Evolutionary conservation across 1,139 yeast genomes (phyloP).

Genomic region (Pichia sp.): DNA sequence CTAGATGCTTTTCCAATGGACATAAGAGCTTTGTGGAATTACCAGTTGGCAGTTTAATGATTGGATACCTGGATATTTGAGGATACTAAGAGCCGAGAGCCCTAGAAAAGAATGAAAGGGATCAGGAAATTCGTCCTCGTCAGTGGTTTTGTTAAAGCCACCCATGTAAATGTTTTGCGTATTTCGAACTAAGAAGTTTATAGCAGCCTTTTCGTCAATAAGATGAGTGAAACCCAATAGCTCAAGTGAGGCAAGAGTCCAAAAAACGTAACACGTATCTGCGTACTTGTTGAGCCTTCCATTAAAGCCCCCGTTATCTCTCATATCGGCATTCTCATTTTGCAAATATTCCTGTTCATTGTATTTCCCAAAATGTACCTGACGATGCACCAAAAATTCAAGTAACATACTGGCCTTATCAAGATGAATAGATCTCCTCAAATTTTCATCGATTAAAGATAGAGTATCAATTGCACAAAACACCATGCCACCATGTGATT

Average conservation of each 20-base stretch:
- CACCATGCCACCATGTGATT: slow-evolving; percentile 84
- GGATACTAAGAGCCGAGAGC: slow-evolving; percentile 50
- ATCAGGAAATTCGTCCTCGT: slow-evolving; percentile 51
- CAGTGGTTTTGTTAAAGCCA: slow-evolving; percentile 70
- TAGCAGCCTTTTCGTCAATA: slow-evolving; percentile 38
- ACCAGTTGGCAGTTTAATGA: slow-evolving; percentile 30
- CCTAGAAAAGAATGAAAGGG: slow-evolving; percentile 66
- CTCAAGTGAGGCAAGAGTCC: slow-evolving; percentile 66
- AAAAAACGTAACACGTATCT: slow-evolving; percentile 91
- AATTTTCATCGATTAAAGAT: slow-evolving; percentile 36
- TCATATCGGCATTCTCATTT: slow-evolving; percentile 38
- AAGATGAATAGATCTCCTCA: neutral
- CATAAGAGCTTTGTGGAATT: slow-evolving; percentile 24
- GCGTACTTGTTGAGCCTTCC: slow-evolving; percentile 82
- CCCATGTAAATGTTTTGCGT: slow-evolving; percentile 70
- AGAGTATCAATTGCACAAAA: slow-evolving; percentile 78
- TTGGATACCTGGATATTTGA: slow-evolving; percentile 24
- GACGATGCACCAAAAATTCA: slow-evolving; percentile 63
- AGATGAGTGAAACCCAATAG: slow-evolving; percentile 37
- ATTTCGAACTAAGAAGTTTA: slow-evolving; percentile 45
- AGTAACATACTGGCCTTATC: slow-evolving; percentile 35
- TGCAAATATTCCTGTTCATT: slow-evolving; percentile 26
- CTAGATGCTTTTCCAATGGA: slow-evolving; percentile 20
- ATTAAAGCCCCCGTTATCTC: slow-evolving; percentile 76
- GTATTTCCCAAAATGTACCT: slow-evolving; percentile 39